Percentiles rank a stretch among this genome's conserved stretches.
Conservation (phyloP, 805 yeast genomes). For the Zygosaccharomyces rouxii region DNA sequence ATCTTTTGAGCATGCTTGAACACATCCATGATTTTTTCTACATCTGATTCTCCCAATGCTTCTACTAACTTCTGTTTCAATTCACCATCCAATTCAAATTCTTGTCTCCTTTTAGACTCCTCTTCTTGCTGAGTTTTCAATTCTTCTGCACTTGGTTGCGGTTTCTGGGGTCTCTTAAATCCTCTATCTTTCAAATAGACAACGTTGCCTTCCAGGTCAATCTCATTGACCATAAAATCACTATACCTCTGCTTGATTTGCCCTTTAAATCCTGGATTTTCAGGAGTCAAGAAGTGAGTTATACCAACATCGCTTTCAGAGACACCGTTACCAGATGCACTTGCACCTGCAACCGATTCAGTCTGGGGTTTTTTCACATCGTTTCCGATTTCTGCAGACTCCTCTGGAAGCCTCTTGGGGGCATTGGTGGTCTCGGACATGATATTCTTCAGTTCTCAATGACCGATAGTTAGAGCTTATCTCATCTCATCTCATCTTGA, state of each 20-base stretch:
- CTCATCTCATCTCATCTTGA: slow-evolving; percentile 2
- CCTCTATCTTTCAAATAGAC: slow-evolving; percentile 77
- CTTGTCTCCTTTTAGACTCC: slow-evolving; percentile 29
- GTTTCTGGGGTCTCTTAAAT: slow-evolving; percentile 48
- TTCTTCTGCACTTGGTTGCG: slow-evolving; percentile 41
- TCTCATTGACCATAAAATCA: slow-evolving; percentile 91
- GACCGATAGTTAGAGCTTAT: slow-evolving; percentile 6
- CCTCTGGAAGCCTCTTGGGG: slow-evolving; percentile 24
- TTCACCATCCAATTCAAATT: slow-evolving; percentile 44
- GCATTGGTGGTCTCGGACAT: slow-evolving; percentile 8
- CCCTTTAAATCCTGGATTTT: slow-evolving; percentile 66
- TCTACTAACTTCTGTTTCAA: slow-evolving; percentile 46
- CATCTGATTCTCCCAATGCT: slow-evolving; percentile 56
- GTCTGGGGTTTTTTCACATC: slow-evolving; percentile 22
- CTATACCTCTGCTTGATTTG: slow-evolving; percentile 83
- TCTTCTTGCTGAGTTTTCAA: slow-evolving; percentile 34
- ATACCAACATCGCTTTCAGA: slow-evolving; percentile 86
- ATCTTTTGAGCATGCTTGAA: slow-evolving; percentile 51
- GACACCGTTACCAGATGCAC: slow-evolving; percentile 39
- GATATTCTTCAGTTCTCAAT: neutral
- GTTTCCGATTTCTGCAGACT: slow-evolving; percentile 7
- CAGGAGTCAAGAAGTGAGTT: slow-evolving; percentile 56
- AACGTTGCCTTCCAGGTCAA: slow-evolving; percentile 61
- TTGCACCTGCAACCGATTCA: slow-evolving; percentile 4
- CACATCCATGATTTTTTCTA: slow-evolving; percentile 51